Percentiles rank a stretch among this genome's conserved stretches.
phyloP scores from a whole-genome alignment of 345 rosid species.

The Linum usitatissimum region DNA sequence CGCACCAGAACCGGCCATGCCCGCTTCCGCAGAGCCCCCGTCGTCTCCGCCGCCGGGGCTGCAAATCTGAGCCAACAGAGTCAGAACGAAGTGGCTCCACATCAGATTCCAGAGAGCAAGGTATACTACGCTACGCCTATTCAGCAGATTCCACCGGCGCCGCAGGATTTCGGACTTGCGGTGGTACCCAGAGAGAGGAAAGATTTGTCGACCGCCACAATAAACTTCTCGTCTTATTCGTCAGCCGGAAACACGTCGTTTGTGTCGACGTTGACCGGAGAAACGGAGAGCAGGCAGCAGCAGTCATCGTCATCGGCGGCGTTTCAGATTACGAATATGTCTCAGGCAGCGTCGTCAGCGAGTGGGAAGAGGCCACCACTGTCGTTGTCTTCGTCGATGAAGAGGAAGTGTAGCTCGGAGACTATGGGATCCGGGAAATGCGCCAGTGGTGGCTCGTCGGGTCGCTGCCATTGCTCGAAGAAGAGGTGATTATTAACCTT shows the following conservation, averaged over 20 bases:
- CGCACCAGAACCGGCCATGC: conserved; percentile 9
- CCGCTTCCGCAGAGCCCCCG: conserved; percentile 6
- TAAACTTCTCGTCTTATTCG: conserved; percentile 48
- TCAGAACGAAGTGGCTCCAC: conserved; percentile 2
- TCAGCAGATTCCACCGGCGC: conserved; percentile 48
- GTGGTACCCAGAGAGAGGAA: no score
- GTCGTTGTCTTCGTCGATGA: conserved; percentile 33
- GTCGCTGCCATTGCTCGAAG: conserved; percentile 11
- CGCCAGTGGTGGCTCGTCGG: conserved; percentile 7
- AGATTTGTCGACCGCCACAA: conserved; percentile 41
- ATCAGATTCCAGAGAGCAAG: conserved; percentile 18
- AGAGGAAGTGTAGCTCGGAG: conserved; percentile 74
- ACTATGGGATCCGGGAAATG: conserved; percentile 16
- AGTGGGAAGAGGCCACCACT: conserved; percentile 2
- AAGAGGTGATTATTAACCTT: conserved; percentile 3
- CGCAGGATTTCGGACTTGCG: conserved; percentile 13
- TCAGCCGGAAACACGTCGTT: conserved; percentile 38
- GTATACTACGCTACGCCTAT: conserved; percentile 58
- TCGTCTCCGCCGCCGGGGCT: no score
- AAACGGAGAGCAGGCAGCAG: conserved; percentile 22
- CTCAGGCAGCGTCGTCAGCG: conserved; percentile 3
- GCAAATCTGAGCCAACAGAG: not conserved
- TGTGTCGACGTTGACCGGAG: conserved; percentile 44
- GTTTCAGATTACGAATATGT: conserved; percentile 42
- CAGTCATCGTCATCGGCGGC: conserved; percentile 40